These are phyloP conservation scores for Apiospora phragmitis DNA, from an alignment of 2,329 filamentous ascomycete genomes.

Conservation along the genomic window DNA sequence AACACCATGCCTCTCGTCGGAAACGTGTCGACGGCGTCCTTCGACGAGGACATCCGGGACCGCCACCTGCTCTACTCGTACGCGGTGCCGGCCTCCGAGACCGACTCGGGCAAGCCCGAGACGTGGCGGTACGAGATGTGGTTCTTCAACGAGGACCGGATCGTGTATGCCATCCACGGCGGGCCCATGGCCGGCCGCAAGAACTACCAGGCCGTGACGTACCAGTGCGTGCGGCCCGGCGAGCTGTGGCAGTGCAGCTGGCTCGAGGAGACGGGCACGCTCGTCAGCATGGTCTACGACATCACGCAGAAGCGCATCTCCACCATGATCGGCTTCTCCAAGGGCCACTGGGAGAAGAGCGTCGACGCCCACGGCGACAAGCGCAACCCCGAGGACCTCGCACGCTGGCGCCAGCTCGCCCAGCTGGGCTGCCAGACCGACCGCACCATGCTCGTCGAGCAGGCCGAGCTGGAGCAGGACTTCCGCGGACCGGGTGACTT, in stretches of 20 bases:
- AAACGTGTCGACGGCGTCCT: conserved; percentile 13
- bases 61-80: conserved; percentile 20
- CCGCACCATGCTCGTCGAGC: conserved; percentile 52
- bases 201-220: conserved; percentile 55
- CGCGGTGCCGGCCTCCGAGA: conserved; percentile 13
- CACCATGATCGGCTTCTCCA: conserved; percentile 54
- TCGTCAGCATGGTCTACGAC: conserved; percentile 57
- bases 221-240: conserved; percentile 57
- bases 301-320: conserved; percentile 49
- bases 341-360: conserved; percentile 55
- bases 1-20: conserved; percentile 13
- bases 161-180: conserved; percentile 60
- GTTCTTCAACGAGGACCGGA: conserved; percentile 55
- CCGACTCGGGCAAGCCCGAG: conserved; percentile 16
- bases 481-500: conserved; percentile 51
- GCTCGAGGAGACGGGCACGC: conserved; percentile 61
- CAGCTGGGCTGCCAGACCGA: conserved; percentile 51
- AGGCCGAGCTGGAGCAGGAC: conserved; percentile 50
- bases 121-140: conserved; percentile 61
- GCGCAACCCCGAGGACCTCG: conserved; percentile 49
- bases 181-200: conserved; percentile 57
- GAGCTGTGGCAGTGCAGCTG: conserved; percentile 63
- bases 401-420: conserved; percentile 51
- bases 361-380: conserved; percentile 57
- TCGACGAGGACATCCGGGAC: conserved; percentile 17